A percentile compares a stretch with the other conserved stretches of the same genome.
Evolutionary conservation across 139 green algal species (phyloP).

Genomic region (Asterochloris erici): DNA sequence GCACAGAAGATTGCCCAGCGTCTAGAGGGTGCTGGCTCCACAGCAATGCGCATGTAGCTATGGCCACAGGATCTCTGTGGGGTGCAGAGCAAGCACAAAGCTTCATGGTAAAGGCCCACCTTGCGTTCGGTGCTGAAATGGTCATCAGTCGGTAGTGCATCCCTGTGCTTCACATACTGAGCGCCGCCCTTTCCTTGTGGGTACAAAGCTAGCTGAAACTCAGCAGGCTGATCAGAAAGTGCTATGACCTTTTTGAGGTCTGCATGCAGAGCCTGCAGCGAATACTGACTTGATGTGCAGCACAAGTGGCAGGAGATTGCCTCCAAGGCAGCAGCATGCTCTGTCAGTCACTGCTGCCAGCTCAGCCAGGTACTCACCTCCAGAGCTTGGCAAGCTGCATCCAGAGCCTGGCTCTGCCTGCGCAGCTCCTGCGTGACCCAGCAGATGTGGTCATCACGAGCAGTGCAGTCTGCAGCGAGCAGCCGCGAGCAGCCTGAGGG

Average conservation of each 20-base stretch:
- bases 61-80: neutral
- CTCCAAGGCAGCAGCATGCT: too few species aligned
- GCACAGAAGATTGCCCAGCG: neutral
- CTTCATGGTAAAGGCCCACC: neutral
- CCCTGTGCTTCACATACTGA: slow-evolving; percentile 39
- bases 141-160: slow-evolving; percentile 55
- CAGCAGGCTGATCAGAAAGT: slow-evolving; percentile 27
- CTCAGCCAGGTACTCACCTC: too few species aligned
- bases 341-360: too few species aligned
- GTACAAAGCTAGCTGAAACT: slow-evolving; percentile 47
- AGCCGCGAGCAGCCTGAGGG: too few species aligned
- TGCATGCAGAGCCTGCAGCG: slow-evolving; percentile 35
- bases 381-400: too few species aligned
- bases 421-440: too few species aligned
- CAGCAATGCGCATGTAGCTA: neutral
- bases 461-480: too few species aligned
- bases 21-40: neutral
- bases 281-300: too few species aligned
- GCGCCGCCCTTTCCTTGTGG: slow-evolving; percentile 10
- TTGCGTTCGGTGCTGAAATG: slow-evolving; percentile 22
- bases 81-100: neutral
- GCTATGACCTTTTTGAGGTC: slow-evolving; percentile 41
- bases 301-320: too few species aligned
- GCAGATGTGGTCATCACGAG: too few species aligned
- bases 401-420: too few species aligned